Base-by-base conservation (phyloP, 2,329 filamentous ascomycete genomes). In the Xylariaceae sp. region DNA sequence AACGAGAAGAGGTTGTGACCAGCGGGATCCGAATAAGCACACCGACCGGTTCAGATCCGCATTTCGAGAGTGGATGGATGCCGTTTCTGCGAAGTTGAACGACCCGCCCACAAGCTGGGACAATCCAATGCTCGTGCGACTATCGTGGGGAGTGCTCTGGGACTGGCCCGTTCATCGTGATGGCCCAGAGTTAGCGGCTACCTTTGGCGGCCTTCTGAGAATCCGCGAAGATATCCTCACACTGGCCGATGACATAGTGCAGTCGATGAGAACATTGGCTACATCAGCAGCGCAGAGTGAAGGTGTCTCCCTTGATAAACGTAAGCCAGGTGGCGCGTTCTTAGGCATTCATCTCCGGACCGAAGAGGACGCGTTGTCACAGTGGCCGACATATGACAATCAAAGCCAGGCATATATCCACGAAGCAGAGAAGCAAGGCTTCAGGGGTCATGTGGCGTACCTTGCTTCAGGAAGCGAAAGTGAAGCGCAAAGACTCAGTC, bases 81-180 rank as follows among this genome's bases (percentile, higher is more conserved):
- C 64, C 10, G 57, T 60, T 4, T 64, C 60, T 3, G 49, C 47
- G 6, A 67, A 69, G 18, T 55, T 64, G n/a, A 62, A 60, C 4
- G 62, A 64, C 35, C 45, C 50, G 10, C 53, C 62, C 11, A 13
- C 62, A 8, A 60, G 61, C 54, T 61, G 53, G 30, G 59, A 64
- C 3, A 70, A 71, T 47, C 75, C 75, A 5, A 70, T 72, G 18
- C 62, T 75, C 4, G 64, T 76, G 18, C 71, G 74, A 10, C 66
- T 77, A 44, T 70, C 69, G 47, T 77, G 75, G 75, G 76, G 75
- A 17, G 75, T 77, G 39, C 72, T 76, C 51, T 77, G 72, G 71
- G 76, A 79, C 60, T 78, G 74, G 73, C 75, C 75, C 2, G 72
- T 77, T 3, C 73, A 72, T 52, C 73, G 74, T n/a, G 78, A 80